Conservation (phyloP, 495 filamentous ascomycete species). For the Xylaria longipes region DNA sequence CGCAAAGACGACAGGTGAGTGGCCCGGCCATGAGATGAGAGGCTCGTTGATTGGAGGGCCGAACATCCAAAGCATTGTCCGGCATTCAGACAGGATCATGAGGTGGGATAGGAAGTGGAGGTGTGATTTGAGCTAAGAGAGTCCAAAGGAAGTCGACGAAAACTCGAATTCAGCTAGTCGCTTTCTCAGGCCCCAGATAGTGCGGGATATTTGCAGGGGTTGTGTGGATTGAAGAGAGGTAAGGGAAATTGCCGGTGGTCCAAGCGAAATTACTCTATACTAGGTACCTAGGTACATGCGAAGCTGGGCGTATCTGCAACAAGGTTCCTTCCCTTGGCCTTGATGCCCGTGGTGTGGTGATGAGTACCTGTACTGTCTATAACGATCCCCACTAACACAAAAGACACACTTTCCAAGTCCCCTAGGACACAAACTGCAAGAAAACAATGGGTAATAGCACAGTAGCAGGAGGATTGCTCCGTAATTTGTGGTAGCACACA, state of each 20-base stretch:
- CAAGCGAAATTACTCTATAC: conserved; percentile 39
- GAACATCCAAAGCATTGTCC: not conserved
- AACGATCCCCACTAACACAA: not conserved
- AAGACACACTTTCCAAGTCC: not conserved
- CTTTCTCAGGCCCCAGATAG: not conserved
- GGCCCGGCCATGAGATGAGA: conserved; percentile 3
- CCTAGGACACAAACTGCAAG: not conserved
- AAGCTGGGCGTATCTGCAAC: not conserved
- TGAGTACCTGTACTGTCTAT: not conserved
- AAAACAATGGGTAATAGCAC: not conserved
- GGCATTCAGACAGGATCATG: conserved; percentile 21
- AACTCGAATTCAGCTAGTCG: not conserved
- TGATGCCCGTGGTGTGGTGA: not conserved
- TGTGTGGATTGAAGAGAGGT: conserved; percentile 7
- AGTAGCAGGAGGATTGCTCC: not conserved
- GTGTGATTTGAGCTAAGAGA: not conserved
- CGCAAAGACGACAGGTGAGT: conserved; percentile 5
- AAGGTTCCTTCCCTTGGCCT: too few relatives aligned
- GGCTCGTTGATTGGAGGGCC: not conserved
- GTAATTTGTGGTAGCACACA: not conserved
- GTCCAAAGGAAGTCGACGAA: not conserved
- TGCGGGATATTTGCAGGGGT: conserved; percentile 15
- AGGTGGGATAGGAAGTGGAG: conserved; percentile 20
- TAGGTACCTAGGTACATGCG: too few relatives aligned
- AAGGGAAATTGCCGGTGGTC: conserved; percentile 38